phyloP scores from a whole-genome alignment of 768 basidiomycete species.

The Amanita rimosa region DNA sequence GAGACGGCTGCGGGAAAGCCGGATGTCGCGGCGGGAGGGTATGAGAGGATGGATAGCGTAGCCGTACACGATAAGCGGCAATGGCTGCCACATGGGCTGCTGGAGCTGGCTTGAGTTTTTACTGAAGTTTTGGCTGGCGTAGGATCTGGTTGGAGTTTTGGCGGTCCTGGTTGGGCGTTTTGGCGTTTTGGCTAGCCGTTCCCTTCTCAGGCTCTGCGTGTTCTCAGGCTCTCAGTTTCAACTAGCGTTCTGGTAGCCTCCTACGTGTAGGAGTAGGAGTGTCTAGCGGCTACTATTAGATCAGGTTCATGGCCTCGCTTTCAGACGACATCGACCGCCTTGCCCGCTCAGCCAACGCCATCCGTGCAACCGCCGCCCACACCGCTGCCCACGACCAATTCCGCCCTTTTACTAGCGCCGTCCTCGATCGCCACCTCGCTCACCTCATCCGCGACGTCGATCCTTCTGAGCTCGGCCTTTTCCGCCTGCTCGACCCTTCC shows the following conservation, averaged over 20 bases:
- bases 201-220: too few species aligned
- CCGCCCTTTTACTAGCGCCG: slow-evolving; percentile 51
- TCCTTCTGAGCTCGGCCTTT: slow-evolving; percentile 68
- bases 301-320: slow-evolving; percentile 36
- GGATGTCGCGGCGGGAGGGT: slow-evolving; percentile 64
- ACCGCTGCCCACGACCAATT: slow-evolving; percentile 16
- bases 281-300: too few species aligned
- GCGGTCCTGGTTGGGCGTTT: too few species aligned
- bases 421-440: slow-evolving; percentile 50
- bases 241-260: too few species aligned
- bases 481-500: slow-evolving; percentile 37
- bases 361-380: slow-evolving; percentile 30
- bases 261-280: too few species aligned
- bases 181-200: too few species aligned
- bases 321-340: slow-evolving; percentile 64
- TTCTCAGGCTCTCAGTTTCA: slow-evolving; percentile 17
- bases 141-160: too few species aligned
- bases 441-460: slow-evolving; percentile 77
- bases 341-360: slow-evolving; percentile 36
- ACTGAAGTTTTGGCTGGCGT: too few species aligned
- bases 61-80: slow-evolving; percentile 73
- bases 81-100: slow-evolving; percentile 36
- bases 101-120: too few species aligned
- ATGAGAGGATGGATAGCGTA: slow-evolving; percentile 81
- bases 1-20: slow-evolving; percentile 40